Base-by-base conservation (phyloP, 768 basidiomycete genomes). In the Termitomyces sp. region DNA sequence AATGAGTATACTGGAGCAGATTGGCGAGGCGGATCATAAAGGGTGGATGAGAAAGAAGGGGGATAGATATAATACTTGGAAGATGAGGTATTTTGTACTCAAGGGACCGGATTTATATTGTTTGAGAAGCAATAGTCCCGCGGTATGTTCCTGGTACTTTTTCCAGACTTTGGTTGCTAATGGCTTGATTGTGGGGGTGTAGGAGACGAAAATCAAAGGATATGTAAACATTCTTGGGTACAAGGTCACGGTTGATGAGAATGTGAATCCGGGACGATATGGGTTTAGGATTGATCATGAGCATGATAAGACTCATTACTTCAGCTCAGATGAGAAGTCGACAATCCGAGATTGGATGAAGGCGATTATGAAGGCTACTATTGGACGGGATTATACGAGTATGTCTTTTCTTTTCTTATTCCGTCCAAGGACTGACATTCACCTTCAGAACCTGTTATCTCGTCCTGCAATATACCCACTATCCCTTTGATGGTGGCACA, bases 331-430 rank as follows among this genome's bases (percentile, higher is more conserved):
- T 29, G 95, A 98, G 69, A 92, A 94, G 73, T 68, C 76, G 0
- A 75, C 86, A 42, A 83, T 97, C 52, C 86, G 97, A n/a, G 94
- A 94, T 65, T 98, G 97, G 96, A 98, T 98, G 97, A 99, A 98
- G 77, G 94, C 96, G 8, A 86, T 99, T 66, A 98, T 98, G 94
- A 99, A 98, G 72, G 94, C 96, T 2, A 98, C 96, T 12, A 99
- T 99, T 66, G 89, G 86, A 9, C 80, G 97, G 59, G 97, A 98
- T 72, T 98, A 96, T 70, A 83, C 89, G 9, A 90, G 94, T 96
- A 68, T 43, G 89, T 80, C 43, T 55, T 40, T 32, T 59, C 50
- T 56, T 36, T 52, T 9, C 40, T 48, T 46, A 32, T 8, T 7
- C 15, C 38, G 36, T 5, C 50, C 34, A 15, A 48, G 29, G 62